phyloP scores from a whole-genome alignment of 768 basidiomycete genomes.

The Lactarius trivialis region DNA sequence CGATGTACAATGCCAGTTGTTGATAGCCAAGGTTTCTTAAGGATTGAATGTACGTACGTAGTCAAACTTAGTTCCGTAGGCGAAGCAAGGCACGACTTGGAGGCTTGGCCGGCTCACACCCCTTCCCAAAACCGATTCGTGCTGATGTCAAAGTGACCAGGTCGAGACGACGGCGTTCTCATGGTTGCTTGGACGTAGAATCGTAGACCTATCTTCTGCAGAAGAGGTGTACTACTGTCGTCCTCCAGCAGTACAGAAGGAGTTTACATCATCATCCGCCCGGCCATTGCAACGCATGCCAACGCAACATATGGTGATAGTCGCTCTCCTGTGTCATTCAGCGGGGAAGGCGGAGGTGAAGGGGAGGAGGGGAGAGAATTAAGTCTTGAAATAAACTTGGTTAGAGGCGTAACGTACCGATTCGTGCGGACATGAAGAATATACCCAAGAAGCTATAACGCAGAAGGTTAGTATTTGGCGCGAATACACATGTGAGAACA shows the following conservation, averaged over 20 bases:
- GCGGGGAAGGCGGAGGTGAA: not conserved
- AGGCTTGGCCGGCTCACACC: no score
- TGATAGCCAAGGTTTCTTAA: no score
- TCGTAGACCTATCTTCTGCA: no score
- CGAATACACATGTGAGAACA: not conserved
- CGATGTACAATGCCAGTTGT: no score
- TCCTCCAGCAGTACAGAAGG: not conserved
- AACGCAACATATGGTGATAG: constrained; percentile 93
- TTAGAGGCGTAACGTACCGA: constrained; percentile 51
- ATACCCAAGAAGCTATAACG: constrained; percentile 75
- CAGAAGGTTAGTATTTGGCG: not conserved
- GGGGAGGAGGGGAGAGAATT: not conserved
- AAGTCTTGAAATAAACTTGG: not conserved
- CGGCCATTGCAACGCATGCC: constrained; percentile 90
- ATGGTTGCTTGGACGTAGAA: no score
- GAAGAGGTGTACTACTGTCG: no score
- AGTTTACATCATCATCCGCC: constrained; percentile 44
- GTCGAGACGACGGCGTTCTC: no score
- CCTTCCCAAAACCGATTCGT: no score
- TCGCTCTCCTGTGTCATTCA: constrained; percentile 63
- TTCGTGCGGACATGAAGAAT: constrained; percentile 92
- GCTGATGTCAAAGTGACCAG: no score
- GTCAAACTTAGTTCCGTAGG: no score
- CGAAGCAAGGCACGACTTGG: no score
- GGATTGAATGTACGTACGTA: no score